Conservation (phyloP, 2,329 filamentous ascomycete species). For the Neurospora crassa region DNA sequence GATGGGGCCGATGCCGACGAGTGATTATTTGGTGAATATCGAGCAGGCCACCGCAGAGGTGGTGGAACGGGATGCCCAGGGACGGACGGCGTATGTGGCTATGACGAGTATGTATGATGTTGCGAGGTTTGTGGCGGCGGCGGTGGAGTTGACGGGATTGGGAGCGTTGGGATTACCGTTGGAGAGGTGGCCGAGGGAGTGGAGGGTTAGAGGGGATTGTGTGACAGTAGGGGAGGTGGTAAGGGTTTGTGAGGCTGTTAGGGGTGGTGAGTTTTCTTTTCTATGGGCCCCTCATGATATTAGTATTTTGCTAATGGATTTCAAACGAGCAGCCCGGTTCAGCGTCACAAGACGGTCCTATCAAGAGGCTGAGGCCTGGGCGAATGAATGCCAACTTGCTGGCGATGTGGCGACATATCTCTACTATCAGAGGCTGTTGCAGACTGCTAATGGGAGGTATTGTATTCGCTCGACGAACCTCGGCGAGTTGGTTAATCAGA, state of each 20-base stretch:
- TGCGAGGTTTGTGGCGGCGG: constrained; percentile 60
- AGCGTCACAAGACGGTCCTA: constrained; percentile 29
- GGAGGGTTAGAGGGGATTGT: constrained; percentile 59
- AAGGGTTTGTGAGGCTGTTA: constrained; percentile 34
- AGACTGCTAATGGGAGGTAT: constrained; percentile 59
- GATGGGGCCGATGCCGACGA: constrained; percentile 32
- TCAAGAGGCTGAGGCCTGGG: constrained; percentile 30
- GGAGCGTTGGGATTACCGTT: constrained; percentile 29
- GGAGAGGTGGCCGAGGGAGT: constrained; percentile 56
- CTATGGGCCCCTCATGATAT: too few relatives aligned
- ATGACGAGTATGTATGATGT: constrained; percentile 64
- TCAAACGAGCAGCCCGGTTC: constrained; percentile 27
- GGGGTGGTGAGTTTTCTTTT: constrained; percentile 32
- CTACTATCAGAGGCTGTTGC: constrained; percentile 52
- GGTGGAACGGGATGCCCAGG: constrained; percentile 42
- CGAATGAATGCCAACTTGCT: constrained; percentile 33
- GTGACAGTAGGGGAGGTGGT: constrained; percentile 53
- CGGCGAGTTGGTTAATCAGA: constrained; percentile 37
- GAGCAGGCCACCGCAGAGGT: constrained; percentile 48
- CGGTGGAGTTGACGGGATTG: constrained; percentile 37
- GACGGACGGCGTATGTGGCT: constrained; percentile 45
- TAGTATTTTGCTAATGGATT: constrained; percentile 14
- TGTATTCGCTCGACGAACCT: constrained; percentile 52
- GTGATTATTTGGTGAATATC: constrained; percentile 58
- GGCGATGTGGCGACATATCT: constrained; percentile 39